A percentile compares a stretch with the other conserved stretches of the same genome.
These are phyloP conservation scores for Sphagnurus paluster DNA, from an alignment of 1,284 basidiomycete genomes.

Conservation along the genomic window DNA sequence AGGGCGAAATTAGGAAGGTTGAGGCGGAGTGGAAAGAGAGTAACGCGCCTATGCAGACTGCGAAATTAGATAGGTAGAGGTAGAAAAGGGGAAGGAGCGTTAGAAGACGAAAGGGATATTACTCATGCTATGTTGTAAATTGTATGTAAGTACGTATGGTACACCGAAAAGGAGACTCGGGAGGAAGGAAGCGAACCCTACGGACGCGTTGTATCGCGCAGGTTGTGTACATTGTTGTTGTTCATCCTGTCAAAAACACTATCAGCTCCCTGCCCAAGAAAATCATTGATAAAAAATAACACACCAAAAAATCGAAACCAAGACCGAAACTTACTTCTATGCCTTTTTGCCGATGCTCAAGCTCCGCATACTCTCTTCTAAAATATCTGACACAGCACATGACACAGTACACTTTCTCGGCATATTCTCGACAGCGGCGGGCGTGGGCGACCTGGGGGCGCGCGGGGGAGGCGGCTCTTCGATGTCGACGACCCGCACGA, in stretches of 20 bases:
- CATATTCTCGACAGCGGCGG: no score
- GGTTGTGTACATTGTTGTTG: no score
- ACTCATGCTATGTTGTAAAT: no score
- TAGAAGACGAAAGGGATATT: no score
- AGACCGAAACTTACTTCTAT: constrained; percentile 6
- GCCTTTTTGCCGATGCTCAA: constrained; percentile 56
- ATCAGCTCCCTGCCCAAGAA: background rate
- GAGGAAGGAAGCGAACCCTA: no score
- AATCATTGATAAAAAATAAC: background rate
- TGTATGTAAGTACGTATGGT: no score
- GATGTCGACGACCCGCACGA: constrained; percentile 72
- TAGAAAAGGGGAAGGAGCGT: no score
- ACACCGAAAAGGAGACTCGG: no score
- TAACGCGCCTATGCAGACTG: background rate
- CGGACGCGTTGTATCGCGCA: no score
- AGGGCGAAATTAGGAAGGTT: background rate
- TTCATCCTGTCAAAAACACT: constrained; percentile 3
- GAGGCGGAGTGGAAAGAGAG: background rate
- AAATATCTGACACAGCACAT: constrained; percentile 34
- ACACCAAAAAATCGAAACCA: constrained; percentile 4
- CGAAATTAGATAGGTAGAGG: no score
- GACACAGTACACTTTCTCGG: constrained; percentile 25
- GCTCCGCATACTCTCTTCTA: constrained; percentile 66
- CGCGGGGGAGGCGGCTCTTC: constrained; percentile 17
- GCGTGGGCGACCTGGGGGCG: constrained; percentile 9